Evolutionary conservation across 768 basidiomycete genomes (phyloP), one percentile per base, ranked within the genome.

Genomic region (Agrocybe pediades): DNA sequence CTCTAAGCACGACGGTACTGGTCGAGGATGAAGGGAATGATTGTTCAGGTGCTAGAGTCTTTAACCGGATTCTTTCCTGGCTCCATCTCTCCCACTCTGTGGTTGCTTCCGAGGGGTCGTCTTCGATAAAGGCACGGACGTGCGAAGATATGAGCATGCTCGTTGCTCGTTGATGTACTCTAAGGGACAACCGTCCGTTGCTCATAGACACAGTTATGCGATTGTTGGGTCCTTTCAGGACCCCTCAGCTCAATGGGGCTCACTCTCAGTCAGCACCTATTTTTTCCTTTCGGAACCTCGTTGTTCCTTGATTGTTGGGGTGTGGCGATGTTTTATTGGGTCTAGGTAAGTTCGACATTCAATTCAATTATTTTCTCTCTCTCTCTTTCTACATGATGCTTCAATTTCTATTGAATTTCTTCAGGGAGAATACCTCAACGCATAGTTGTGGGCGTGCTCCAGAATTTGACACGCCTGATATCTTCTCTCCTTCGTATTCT

Each of bases 151-250:
- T 65, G 89, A 91, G 89, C 82, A 67, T 68, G 65, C 68, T 63
- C 71, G 72, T 73, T 66, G 81, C 75, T 81, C 73, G 79, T 71
- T 67, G 69, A 67, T 56, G 46, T 57, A 56, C 63, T 56, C 57
- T 43, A 63, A 73, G 65, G 67, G 63, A 59, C 68, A 68, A 77
- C 78, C 71, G 55, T 65, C 70, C 64, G 83, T 89, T 91, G 79
- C 88, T 91, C 89, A 87, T 91, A 86, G 85, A 78, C 73, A 90
- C 68, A 91, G 89, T 88, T 82, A 91, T 91, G 82, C 89, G 89
- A 85, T 90, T 84, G 85, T 80, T 47, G 57, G 78, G 74, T 64
- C 58, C 48, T 66, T 62, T 58, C 53, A 54, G 52, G 67, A 62
- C 74, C 79, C 78, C 71, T 83, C 78, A 88, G 89, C 89, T 79